Evolutionary conservation across 2,329 filamentous ascomycete species (phyloP), one percentile per base, ranked within the genome.

Genomic region (Aspergillus sp.): DNA sequence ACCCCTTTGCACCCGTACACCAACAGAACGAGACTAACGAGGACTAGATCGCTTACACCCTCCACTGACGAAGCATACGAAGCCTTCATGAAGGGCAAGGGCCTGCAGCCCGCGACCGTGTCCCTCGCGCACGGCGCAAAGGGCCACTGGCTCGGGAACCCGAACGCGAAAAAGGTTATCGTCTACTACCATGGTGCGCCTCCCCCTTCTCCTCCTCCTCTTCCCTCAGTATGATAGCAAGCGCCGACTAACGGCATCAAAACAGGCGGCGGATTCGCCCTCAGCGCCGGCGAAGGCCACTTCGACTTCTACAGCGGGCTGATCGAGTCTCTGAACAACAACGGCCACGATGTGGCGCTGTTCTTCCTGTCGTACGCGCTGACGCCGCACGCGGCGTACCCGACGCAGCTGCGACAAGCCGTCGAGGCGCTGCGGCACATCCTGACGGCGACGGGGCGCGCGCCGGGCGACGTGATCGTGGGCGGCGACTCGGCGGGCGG

Each of bases 331-430:
- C 63, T 80, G 14, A 69, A 71, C 29, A 65, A 64, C 13, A 58
- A 58, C 16, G 76, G 74, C 42, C 70, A 78, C 42, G 68, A 74
- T 40, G 67, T 80, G 32, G 72, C 79, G 36, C 64, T 78, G 38
- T 72, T 84, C 45, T 69, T 83, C 49, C 71, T 81, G 14, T 74
- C 75, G 23, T 87, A 86, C 66, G 76, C 77, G 13, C 76, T 85
- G 21, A 75, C 80, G 1, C 73, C 74, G 0, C 55, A 66, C 17
- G 66, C 56, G 3, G 58, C 47, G 11, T 76, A 76, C 53, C 74
- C 74, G 16, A 68, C 62, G 3, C 73, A 75, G 41, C 59, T 76
- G 14, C 63, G 64, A 19, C 69, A 76, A 53, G 65, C 67, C 23
- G 64, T 71, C 38, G 70, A 68, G 40, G 67, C 65, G 2, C 62